phyloP scores from a whole-genome alignment of 306 rosid genomes.

The Sphenostylis stenocarpa region DNA sequence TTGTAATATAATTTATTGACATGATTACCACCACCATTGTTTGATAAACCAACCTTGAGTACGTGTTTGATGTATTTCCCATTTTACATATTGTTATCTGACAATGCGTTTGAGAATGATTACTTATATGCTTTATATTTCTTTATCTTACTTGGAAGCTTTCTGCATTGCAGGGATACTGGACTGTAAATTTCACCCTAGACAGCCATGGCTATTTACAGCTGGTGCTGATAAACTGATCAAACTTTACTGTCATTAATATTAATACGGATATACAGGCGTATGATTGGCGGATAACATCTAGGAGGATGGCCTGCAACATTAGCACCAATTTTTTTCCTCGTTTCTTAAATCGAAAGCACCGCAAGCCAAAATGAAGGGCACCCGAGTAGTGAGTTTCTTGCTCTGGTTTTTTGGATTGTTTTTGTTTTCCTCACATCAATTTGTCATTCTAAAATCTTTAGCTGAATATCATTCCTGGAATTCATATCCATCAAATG shows the following conservation, averaged over 20 bases:
- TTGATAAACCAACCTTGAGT: constrained; percentile 15
- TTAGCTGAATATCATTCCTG: not conserved
- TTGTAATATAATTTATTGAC: constrained; percentile 2
- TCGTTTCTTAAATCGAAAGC: constrained; percentile 2
- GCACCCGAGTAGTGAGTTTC: not conserved
- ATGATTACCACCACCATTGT: not conserved
- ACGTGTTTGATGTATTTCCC: not conserved
- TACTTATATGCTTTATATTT: not conserved
- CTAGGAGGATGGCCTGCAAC: not conserved
- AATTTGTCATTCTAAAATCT: constrained; percentile 11
- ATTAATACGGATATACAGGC: constrained; percentile 22
- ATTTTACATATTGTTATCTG: not conserved
- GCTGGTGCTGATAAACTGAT: constrained; percentile 85
- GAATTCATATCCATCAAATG: not conserved
- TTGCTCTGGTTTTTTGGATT: not conserved
- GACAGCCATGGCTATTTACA: constrained; percentile 91
- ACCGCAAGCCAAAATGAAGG: not conserved
- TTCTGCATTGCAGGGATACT: constrained; percentile 67
- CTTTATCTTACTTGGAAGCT: constrained; percentile 1
- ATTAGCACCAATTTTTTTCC: constrained; percentile 5
- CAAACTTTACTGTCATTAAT: constrained; percentile 71
- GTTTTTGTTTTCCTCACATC: constrained; percentile 9
- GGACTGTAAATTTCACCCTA: constrained; percentile 95
- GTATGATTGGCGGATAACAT: not conserved
- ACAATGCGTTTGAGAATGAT: constrained; percentile 9